Base-by-base conservation (phyloP, 441 rosid genomes). In the Heliophila coronopifolia region DNA sequence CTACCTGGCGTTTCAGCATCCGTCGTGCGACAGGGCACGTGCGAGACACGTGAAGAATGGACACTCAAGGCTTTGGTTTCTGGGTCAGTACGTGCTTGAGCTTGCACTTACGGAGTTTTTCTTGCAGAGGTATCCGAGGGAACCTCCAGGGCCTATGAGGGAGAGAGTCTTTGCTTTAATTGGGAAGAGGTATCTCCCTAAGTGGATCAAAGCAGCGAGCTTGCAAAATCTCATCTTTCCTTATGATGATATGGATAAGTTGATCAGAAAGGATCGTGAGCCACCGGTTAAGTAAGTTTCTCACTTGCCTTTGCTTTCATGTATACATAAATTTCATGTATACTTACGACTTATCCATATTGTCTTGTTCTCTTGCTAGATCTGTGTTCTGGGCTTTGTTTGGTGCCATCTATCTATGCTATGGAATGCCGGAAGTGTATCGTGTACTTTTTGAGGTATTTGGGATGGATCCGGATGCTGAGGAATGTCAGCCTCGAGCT, bases 381-480 rank as follows among this genome's bases (percentile, higher is more conserved):
- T 81, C 95, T 39, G 94, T 83, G 38, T 91, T 91, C 61, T 87
- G 89, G 91, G 98, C 98, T 32, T 53, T 87, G 68, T 84, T 84
- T 67, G 98, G 96, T 55, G 96, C 96, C 16, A 91, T 87, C 63
- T 91, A 87, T 68, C 57, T 91, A 27, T 84, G 96, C 50, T 91
- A 79, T 64, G 98, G 96, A 39, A 75, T 91, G 89, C 98, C 96
- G 9, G 96, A 91, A 73, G 98, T 91, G 33, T 91, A 84, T 52
- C 88, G 91, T 33, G 79, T 84, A 19, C 93, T 91, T 50, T 91
- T 91, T 47, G 96, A 91, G 73, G 98, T 91, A 5, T 87, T 91
- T 54, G 98, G 91, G 59, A 83, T 91, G 98, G 98, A 91, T 51
- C 95, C 95, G 12, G 96, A 87, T n/a, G 84, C 83, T 3, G 95